phyloP scores from a whole-genome alignment of 768 basidiomycete genomes.

The Rubroboletus satanas region DNA sequence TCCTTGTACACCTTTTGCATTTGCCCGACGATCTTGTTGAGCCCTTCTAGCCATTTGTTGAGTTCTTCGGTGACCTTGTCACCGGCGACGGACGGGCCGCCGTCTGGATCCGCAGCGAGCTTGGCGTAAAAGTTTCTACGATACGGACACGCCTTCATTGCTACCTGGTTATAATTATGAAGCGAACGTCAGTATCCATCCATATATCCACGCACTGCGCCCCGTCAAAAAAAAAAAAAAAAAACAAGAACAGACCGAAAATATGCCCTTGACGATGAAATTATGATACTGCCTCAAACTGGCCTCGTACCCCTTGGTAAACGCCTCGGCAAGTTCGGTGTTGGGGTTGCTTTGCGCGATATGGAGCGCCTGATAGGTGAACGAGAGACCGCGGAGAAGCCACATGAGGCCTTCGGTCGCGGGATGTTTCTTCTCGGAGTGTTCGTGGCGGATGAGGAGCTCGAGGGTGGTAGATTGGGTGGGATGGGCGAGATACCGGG shows the following conservation, averaged over 20 bases:
- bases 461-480: slow-evolving; percentile 74
- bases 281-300: slow-evolving; percentile 86
- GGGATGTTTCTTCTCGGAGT: slow-evolving; percentile 77
- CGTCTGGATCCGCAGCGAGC: slow-evolving; percentile 58
- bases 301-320: slow-evolving; percentile 73
- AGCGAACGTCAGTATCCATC: not conserved
- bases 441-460: slow-evolving; percentile 77
- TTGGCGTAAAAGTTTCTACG: slow-evolving; percentile 60
- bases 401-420: slow-evolving; percentile 93
- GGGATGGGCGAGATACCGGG: slow-evolving; percentile 68
- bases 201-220: not conserved
- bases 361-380: slow-evolving; percentile 81
- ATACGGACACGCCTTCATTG: slow-evolving; percentile 57
- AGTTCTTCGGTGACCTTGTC: slow-evolving; percentile 56
- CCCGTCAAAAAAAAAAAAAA: not conserved
- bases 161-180: slow-evolving; percentile 32
- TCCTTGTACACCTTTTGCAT: slow-evolving; percentile 52
- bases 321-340: slow-evolving; percentile 58
- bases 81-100: slow-evolving; percentile 38
- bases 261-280: slow-evolving; percentile 62
- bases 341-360: slow-evolving; percentile 60
- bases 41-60: slow-evolving; percentile 54
- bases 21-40: slow-evolving; percentile 49
- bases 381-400: slow-evolving; percentile 87
- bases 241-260: slow-evolving; percentile 41